A percentile compares a stretch with the other conserved stretches of the same genome.
These are phyloP conservation scores for Globisporangium megalacanthum DNA, from an alignment of 352 stramenopile species.

Conservation along the genomic window DNA sequence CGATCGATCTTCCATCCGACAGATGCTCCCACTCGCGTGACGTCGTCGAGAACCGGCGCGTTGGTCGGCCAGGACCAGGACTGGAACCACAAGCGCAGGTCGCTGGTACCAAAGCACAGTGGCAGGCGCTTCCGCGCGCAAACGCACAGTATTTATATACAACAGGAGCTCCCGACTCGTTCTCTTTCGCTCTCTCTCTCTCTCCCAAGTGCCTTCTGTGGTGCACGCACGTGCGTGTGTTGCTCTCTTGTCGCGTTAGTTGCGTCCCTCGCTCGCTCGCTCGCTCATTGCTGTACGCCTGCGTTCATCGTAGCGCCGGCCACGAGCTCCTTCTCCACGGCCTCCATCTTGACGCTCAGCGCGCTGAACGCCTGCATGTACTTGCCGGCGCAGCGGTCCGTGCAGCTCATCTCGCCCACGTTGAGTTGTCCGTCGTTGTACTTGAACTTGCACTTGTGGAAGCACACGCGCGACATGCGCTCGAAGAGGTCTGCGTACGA, in stretches of 20 bases:
- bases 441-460: conserved; percentile 94
- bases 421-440: conserved; percentile 96
- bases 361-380: conserved; percentile 97
- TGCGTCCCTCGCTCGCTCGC: not conserved
- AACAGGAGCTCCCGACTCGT: conserved; percentile 8
- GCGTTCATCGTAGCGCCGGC: conserved; percentile 49
- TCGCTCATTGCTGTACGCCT: conserved; percentile 27
- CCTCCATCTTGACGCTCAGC: conserved; percentile 92
- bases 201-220: not conserved
- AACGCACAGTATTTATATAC: conserved; percentile 56
- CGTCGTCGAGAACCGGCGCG: not conserved
- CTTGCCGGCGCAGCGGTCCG: conserved; percentile 96
- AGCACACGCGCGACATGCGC: conserved; percentile 88
- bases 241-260: not conserved
- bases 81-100: too few species aligned
- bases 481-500: conserved; percentile 90
- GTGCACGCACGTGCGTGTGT: not conserved
- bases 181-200: not conserved
- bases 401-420: conserved; percentile 97
- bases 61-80: too few species aligned
- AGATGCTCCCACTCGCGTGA: not conserved
- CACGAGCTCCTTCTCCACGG: conserved; percentile 93
- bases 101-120: too few species aligned
- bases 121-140: not conserved
- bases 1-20: not conserved